These are phyloP conservation scores for Fusarium continuum DNA, from an alignment of 2,329 filamentous ascomycete genomes.

Conservation along the genomic window DNA sequence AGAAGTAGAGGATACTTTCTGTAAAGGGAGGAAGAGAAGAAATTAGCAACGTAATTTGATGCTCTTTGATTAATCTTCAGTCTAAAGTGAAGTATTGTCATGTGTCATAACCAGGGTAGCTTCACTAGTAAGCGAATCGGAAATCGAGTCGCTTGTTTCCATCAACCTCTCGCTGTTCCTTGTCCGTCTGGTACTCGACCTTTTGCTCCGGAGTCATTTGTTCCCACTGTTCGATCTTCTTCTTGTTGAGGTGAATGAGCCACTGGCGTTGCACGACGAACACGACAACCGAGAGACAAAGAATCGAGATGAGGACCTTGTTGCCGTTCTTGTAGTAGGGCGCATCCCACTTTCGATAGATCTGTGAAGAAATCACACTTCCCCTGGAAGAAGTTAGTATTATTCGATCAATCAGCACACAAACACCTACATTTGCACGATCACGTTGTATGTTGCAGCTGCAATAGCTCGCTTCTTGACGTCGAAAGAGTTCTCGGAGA, in stretches of 20 bases:
- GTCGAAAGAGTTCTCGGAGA: constrained; percentile 59
- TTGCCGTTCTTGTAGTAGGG: constrained; percentile 68
- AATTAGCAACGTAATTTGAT: too few relatives aligned
- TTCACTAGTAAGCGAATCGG: constrained; percentile 54
- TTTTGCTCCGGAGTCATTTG: constrained; percentile 56
- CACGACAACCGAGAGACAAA: constrained; percentile 57
- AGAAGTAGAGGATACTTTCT: too few relatives aligned
- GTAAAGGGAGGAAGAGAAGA: too few relatives aligned
- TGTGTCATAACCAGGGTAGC: too few relatives aligned
- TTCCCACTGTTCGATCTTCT: constrained; percentile 58
- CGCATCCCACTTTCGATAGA: constrained; percentile 61
- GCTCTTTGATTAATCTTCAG: too few relatives aligned
- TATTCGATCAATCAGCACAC: not conserved
- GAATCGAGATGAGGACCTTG: constrained; percentile 63
- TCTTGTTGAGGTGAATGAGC: constrained; percentile 57
- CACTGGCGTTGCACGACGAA: constrained; percentile 61
- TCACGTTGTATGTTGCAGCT: constrained; percentile 59
- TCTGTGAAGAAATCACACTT: constrained; percentile 54
- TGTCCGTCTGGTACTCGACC: constrained; percentile 56
- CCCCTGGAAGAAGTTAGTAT: constrained; percentile 43
- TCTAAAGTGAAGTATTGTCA: too few relatives aligned
- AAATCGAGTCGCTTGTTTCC: constrained; percentile 63
- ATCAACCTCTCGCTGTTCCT: constrained; percentile 54
- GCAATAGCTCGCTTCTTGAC: constrained; percentile 60
- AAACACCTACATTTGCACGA: constrained; percentile 52